Percentiles rank a stretch among this genome's conserved stretches.
phyloP scores from a whole-genome alignment of 768 basidiomycete genomes.

The Suillus plorans region DNA sequence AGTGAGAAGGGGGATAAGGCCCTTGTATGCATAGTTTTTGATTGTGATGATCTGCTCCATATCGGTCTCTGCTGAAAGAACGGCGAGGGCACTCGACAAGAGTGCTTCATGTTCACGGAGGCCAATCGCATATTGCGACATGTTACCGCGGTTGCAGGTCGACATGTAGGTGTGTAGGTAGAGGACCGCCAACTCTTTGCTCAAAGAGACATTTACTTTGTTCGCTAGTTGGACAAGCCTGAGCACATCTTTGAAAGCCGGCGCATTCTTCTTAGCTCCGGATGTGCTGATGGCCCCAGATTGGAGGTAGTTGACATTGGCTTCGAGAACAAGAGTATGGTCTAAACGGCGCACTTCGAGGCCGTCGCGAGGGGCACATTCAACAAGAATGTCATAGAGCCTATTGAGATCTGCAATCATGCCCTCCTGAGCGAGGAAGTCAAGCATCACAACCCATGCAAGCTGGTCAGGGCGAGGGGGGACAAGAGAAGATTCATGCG shows the following conservation, averaged over 20 bases:
- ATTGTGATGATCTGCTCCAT: constrained; percentile 12
- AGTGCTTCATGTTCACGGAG: constrained; percentile 43
- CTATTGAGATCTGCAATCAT: constrained; percentile 56
- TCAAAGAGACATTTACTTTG: neutral
- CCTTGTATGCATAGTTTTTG: constrained; percentile 35
- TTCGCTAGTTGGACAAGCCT: constrained; percentile 20
- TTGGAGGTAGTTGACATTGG: constrained; percentile 39
- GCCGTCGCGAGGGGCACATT: constrained; percentile 35
- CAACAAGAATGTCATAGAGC: constrained; percentile 43
- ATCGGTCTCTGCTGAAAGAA: constrained; percentile 21
- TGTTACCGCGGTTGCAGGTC: constrained; percentile 28
- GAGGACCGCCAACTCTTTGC: constrained; percentile 30
- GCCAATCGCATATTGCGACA: constrained; percentile 31
- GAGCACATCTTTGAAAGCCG: constrained; percentile 29
- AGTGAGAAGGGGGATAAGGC: constrained; percentile 43
- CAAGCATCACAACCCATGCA: constrained; percentile 63
- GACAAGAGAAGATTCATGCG: constrained; percentile 41
- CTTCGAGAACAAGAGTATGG: constrained; percentile 42
- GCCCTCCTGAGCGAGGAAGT: constrained; percentile 45
- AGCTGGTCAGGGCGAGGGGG: constrained; percentile 51
- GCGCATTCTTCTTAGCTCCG: constrained; percentile 6
- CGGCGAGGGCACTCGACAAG: constrained; percentile 39
- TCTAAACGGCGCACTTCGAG: constrained; percentile 37
- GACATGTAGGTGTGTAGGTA: constrained; percentile 47
- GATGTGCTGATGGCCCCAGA: constrained; percentile 11